Evolutionary conservation across 768 basidiomycete genomes (phyloP).

Genomic region (Amanita molliuscula): DNA sequence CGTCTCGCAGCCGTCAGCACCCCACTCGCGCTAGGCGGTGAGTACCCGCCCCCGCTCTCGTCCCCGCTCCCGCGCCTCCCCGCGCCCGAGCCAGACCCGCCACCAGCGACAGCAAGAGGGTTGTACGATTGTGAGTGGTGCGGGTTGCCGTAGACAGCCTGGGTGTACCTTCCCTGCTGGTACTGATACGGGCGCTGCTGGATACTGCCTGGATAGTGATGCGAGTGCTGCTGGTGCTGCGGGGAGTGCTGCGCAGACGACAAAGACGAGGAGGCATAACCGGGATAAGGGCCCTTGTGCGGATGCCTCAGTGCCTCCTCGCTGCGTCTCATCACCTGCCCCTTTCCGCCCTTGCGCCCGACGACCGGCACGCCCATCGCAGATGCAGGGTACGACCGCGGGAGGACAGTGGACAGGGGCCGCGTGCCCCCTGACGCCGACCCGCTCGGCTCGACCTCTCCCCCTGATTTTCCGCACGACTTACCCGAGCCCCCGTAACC

Average conservation of each 20-base stretch:
- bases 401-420: neutral
- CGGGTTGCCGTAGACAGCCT: neutral
- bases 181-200: neutral
- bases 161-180: neutral
- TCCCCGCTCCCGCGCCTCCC: neutral
- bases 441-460: neutral
- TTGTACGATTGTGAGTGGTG: neutral
- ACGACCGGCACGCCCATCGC: neutral
- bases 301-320: constrained; percentile 32
- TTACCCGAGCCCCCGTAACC: neutral
- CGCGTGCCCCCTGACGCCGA: neutral
- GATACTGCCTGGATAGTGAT: neutral
- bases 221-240: neutral
- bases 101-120: neutral
- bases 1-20: constrained; percentile 36
- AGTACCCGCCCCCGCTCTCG: neutral
- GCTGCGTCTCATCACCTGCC: constrained; percentile 24
- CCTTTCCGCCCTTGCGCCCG: constrained; percentile 2
- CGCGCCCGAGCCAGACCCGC: neutral
- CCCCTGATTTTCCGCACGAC: neutral
- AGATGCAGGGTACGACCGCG: neutral
- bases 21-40: constrained; percentile 8
- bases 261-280: neutral
- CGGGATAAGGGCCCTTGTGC: constrained; percentile 13
- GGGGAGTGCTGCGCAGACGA: neutral